Evolutionary conservation across 2,329 filamentous ascomycete species (phyloP).

Genomic region (Fusarium torreyae): DNA sequence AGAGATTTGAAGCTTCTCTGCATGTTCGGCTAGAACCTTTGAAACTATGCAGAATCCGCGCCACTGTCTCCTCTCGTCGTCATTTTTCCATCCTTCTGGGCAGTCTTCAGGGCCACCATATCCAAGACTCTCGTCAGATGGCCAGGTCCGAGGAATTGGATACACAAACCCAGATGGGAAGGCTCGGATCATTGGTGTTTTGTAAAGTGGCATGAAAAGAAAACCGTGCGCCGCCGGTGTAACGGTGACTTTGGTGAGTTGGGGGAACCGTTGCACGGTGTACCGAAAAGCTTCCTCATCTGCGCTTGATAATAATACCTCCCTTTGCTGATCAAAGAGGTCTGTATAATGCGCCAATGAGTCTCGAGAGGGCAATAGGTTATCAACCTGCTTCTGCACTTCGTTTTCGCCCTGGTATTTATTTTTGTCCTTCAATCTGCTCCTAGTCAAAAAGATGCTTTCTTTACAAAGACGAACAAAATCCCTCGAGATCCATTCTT

Average conservation of each 20-base stretch:
- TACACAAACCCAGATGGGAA: constrained; percentile 16
- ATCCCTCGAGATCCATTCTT: not conserved
- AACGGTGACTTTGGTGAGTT: not conserved
- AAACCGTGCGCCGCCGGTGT: constrained; percentile 1
- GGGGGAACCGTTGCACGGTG: not conserved
- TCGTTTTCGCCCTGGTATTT: not conserved
- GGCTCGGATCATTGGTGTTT: constrained; percentile 20
- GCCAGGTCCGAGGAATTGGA: not conserved
- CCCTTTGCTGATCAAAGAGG: not conserved
- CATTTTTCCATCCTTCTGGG: constrained; percentile 8
- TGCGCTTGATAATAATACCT: not conserved
- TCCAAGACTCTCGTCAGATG: not conserved
- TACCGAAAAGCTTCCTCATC: constrained; percentile 21
- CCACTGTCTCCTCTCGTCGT: not conserved
- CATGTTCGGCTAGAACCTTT: not conserved
- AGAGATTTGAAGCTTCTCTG: not conserved
- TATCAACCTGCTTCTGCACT: not conserved
- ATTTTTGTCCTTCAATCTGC: not conserved
- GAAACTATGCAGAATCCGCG: constrained; percentile 1
- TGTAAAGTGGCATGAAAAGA: constrained; percentile 3
- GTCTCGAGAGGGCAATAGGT: not conserved
- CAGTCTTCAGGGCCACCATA: not conserved
- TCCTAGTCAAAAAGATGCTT: not conserved
- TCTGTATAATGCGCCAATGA: not conserved
- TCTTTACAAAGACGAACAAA: constrained; percentile 3